Evolutionary conservation across 352 stramenopile genomes (phyloP), one percentile per base, ranked within the genome.

Genomic region (Pythium aristosporum): DNA sequence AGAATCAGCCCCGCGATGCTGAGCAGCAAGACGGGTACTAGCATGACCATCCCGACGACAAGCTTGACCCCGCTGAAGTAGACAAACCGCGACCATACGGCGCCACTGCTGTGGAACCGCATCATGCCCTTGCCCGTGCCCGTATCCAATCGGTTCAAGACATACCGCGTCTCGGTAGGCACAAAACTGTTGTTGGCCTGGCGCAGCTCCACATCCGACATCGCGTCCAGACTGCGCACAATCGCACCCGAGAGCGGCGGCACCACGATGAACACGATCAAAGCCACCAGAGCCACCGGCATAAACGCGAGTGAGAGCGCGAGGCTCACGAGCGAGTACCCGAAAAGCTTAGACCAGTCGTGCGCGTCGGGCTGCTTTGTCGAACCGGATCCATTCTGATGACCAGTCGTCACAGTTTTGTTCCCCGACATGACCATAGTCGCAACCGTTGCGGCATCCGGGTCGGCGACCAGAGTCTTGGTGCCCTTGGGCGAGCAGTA

Each of bases 161-260:
- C 79, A 55, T 82, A 73, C 21, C 84, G 80, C 15, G 74, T 50
- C 56, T 93, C 82, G 10, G 62, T 62, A 0, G 68, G 50, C 13
- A 80, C 77, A 51, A 68, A 75, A 50, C 74, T 89, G 68, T 76
- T 83, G 75, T 95, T 93, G 12, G 84, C 86, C 25, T 80, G 80
- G 51, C 78, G 83, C 25, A 95, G 61, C 41, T 95, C 86, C 67
- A 89, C 73, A 46, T 95, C 86, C 7, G 86, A 88, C 43, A 92
- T 58, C 15, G 81, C 65, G 44, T 95, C 86, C 32, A 93, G 67
- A 18, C 69, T 32, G 34, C 78, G 69, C 32, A 92, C 76, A 42
- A 91, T 79, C 13, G 78, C 52, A 15, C 67, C 65, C 42, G 82
- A 75, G 28, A 78, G 58, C 11, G 81, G 81, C 1, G 85, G 80